Conservation (phyloP, 371 early-diverging fungal genomes). For the Coemansia sp. region DNA sequence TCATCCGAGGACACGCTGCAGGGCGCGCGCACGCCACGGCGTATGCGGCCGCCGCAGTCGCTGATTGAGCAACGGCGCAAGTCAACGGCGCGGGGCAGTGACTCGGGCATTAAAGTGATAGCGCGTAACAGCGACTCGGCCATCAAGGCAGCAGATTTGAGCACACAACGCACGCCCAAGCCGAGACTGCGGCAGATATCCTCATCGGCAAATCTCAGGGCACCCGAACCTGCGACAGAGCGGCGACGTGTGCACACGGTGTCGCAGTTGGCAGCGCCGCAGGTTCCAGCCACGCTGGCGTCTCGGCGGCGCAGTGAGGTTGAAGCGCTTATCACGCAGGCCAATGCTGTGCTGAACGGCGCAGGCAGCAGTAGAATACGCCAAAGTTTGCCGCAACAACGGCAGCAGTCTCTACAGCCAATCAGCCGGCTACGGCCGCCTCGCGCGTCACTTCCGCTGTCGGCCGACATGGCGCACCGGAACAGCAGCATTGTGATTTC, state of each 20-base stretch:
- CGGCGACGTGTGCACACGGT: conserved; percentile 9
- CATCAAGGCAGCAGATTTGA: no score
- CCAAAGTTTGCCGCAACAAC: background rate
- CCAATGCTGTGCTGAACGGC: conserved; percentile 37
- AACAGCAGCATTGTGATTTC: conserved; percentile 6
- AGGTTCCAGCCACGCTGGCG: conserved; percentile 3
- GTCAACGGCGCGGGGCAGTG: background rate
- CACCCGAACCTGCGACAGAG: background rate
- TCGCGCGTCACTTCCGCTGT: conserved; percentile 36
- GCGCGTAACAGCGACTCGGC: no score
- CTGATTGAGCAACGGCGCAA: conserved; percentile 6
- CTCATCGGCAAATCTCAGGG: conserved; percentile 3
- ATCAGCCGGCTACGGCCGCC: conserved; percentile 26
- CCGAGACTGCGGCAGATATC: background rate
- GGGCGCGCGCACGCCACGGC: background rate
- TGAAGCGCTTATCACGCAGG: conserved; percentile 44
- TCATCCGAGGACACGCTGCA: conserved; percentile 17
- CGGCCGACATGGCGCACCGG: background rate
- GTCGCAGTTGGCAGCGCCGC: conserved; percentile 11
- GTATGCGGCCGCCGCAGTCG: background rate
- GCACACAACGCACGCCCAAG: background rate
- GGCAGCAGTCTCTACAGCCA: background rate
- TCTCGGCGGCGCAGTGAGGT: conserved; percentile 42
- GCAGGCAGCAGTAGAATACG: conserved; percentile 1
- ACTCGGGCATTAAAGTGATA: background rate